Evolutionary conservation across 768 basidiomycete species (phyloP).

Genomic region (Gautieria morchelliformis): DNA sequence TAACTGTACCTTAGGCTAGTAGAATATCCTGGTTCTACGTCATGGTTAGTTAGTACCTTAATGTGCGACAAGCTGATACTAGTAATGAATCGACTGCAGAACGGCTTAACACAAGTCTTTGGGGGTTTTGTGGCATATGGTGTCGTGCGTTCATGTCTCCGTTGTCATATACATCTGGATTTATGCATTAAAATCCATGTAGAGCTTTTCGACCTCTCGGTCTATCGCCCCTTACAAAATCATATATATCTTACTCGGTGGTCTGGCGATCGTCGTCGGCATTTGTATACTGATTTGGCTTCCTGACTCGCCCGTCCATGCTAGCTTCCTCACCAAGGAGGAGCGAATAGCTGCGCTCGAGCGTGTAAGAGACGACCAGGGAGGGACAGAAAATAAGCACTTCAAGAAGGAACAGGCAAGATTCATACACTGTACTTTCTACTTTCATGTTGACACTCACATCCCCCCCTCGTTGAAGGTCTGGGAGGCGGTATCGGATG

Average conservation of each 20-base stretch:
- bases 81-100: background rate
- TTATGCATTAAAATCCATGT: background rate
- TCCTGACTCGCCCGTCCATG: constrained; percentile 17
- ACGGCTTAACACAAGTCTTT: constrained; percentile 10
- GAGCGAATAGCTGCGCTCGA: constrained; percentile 19
- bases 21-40: constrained; percentile 15
- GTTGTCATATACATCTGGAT: background rate
- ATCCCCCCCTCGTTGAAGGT: background rate
- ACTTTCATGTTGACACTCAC: background rate
- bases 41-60: constrained; percentile 1
- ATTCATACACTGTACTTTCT: background rate
- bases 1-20: constrained; percentile 5
- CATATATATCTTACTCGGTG: constrained; percentile 14
- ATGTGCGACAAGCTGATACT: background rate
- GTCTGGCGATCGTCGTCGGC: constrained; percentile 15
- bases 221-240: constrained; percentile 15
- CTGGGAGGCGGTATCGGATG: constrained; percentile 44
- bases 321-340: constrained; percentile 17
- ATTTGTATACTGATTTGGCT: constrained; percentile 14
- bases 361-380: constrained; percentile 25
- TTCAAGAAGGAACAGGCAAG: constrained; percentile 47
- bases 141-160: background rate
- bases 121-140: constrained; percentile 15
- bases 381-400: constrained; percentile 51
- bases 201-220: constrained; percentile 9